phyloP scores from a whole-genome alignment of 148 eudicot species.

The Camellia sinensis region DNA sequence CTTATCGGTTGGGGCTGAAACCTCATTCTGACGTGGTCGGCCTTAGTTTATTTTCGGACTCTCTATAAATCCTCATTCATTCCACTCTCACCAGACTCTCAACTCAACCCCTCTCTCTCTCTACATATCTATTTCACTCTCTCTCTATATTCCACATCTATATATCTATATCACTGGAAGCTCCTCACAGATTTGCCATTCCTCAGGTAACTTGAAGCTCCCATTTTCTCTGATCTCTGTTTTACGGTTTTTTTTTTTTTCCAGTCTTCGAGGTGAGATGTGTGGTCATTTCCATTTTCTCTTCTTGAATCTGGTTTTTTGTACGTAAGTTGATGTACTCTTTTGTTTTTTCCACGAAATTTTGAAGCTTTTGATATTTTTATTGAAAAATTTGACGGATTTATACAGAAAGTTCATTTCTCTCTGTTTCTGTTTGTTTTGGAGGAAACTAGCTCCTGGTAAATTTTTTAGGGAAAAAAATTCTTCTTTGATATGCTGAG shows the following conservation, averaged over 20 bases:
- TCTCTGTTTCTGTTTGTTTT: not conserved
- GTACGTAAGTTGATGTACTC: not conserved
- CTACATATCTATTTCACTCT: not conserved
- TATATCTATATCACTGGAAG: not conserved
- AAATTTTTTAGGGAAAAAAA: not conserved
- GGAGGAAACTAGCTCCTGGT: not conserved
- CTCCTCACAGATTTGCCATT: not conserved
- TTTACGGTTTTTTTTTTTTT: not conserved
- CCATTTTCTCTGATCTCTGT: not conserved
- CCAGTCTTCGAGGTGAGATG: not conserved
- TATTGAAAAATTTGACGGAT: not conserved
- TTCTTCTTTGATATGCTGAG: not conserved
- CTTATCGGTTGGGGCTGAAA: not conserved
- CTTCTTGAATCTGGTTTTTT: not conserved
- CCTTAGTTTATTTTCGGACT: conserved; percentile 10
- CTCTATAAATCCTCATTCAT: conserved; percentile 10
- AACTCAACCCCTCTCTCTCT: not conserved
- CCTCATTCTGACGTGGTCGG: conserved; percentile 14
- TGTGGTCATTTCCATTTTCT: not conserved
- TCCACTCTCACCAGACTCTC: not conserved
- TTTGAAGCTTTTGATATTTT: not conserved
- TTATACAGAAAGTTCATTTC: not conserved
- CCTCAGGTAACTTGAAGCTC: not conserved
- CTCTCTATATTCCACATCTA: not conserved
- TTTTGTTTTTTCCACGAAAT: not conserved